Base-by-base conservation (phyloP, 768 basidiomycete genomes). In the Leccinum olivaceopallidum region DNA sequence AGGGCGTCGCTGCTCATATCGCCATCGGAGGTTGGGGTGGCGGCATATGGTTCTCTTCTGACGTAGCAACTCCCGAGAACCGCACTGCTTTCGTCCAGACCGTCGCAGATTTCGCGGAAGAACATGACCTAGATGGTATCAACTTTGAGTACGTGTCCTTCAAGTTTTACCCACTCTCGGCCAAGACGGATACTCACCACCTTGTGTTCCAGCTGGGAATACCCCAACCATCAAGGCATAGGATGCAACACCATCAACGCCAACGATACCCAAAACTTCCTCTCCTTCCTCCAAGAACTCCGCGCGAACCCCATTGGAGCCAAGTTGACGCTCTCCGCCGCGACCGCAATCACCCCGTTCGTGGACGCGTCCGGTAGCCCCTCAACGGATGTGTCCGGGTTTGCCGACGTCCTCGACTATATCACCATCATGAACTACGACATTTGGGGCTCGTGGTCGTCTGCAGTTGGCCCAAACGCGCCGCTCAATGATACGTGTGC, bases 401-500 rank as follows among this genome's bases (percentile, higher is more conserved):
- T 94, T 66, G 87, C 86, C 6, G 67, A 81, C 1, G 85, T 88
- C 3, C 79, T 97, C 87, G 49, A 76, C 77, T 84, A 80, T 72
- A 78, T 88, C 62, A 75, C 76, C 34, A 76, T 83, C 62, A 87
- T 88, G 87, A 81, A 83, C 66, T 88, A 88, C 73, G 86, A 87
- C 64, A 68, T 85, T 48, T 79, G 77, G 69, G 83, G 83, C 10
- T 74, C 30, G 1, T 56, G 34, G 14, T 52, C 39, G 24, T 44
- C 28, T 4, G 18, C 26, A 51, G 55, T n/a, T 79, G 94, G 94
- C 2, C 85, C 95, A 4, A 93, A 92, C 68, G 84, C 95, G 1
- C 94, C 95, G 2, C 76, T 96, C 34, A 78, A 86, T 60, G 88
- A 96, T 71, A 82, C 82, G 0, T 96, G 95, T 72, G 83, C 85